Percentiles rank a stretch among this genome's conserved stretches.
Evolutionary conservation across 2,329 filamentous ascomycete genomes (phyloP).

Genomic region (Fusarium napiforme): DNA sequence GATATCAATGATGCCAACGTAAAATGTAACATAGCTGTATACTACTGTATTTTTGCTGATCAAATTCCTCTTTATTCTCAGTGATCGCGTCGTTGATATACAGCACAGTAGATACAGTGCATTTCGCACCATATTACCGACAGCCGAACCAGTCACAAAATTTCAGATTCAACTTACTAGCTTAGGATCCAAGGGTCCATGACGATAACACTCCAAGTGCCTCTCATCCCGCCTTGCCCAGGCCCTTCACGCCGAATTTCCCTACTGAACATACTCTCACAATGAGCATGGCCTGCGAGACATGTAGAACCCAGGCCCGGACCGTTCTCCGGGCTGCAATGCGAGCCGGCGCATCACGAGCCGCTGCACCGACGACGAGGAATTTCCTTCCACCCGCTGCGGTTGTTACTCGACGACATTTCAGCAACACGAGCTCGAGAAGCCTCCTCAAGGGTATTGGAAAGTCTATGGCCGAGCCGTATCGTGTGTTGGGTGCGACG

Average conservation of each 20-base stretch:
- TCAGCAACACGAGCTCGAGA: slow-evolving; percentile 51
- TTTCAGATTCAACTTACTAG: slow-evolving; percentile 2
- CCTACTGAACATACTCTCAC: neutral
- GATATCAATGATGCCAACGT: slow-evolving; percentile 14
- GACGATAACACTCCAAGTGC: slow-evolving; percentile 44
- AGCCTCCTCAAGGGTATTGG: slow-evolving; percentile 50
- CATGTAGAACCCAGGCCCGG: slow-evolving; percentile 58
- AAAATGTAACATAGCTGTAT: slow-evolving; percentile 2
- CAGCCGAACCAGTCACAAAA: slow-evolving; percentile 34
- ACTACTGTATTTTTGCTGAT: neutral
- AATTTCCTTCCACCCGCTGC: slow-evolving; percentile 32
- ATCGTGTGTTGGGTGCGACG: slow-evolving; percentile 82
- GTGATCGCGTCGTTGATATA: neutral
- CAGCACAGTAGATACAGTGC: slow-evolving; percentile 26
- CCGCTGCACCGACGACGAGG: slow-evolving; percentile 38
- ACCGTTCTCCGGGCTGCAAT: slow-evolving; percentile 51
- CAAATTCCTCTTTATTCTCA: neutral
- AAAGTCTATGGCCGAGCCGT: slow-evolving; percentile 58
- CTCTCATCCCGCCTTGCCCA: slow-evolving; percentile 12
- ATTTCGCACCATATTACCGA: slow-evolving; percentile 2
- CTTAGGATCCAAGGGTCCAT: slow-evolving; percentile 30
- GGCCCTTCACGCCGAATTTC: slow-evolving; percentile 1
- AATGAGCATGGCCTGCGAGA: slow-evolving; percentile 58
- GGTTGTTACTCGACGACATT: slow-evolving; percentile 45
- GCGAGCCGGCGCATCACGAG: slow-evolving; percentile 45